These are phyloP conservation scores for Globisporangium lucens DNA, from an alignment of 352 stramenopile species.

Conservation along the genomic window DNA sequence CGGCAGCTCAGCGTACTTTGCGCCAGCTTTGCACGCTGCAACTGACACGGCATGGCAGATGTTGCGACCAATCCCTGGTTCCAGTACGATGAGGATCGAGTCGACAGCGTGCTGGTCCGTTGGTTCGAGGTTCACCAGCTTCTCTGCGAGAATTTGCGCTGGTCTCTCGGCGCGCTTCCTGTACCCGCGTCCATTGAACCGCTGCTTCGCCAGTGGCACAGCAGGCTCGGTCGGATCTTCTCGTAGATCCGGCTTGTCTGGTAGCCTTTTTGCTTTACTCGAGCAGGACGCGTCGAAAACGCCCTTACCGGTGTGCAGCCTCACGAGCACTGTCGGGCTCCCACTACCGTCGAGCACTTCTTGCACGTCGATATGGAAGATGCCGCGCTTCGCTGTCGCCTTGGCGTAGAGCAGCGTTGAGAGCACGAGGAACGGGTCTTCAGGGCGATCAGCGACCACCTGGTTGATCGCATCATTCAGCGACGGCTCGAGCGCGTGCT, in stretches of 20 bases:
- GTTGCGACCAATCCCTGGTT: constrained; percentile 48
- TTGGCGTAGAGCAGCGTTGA: constrained; percentile 55
- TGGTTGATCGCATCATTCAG: constrained; percentile 77
- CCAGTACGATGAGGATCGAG: constrained; percentile 30
- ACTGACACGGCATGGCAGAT: constrained; percentile 59
- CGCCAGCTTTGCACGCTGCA: constrained; percentile 58
- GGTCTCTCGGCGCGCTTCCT: constrained; percentile 28
- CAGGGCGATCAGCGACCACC: constrained; percentile 56
- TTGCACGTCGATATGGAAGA: constrained; percentile 60
- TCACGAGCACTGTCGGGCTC: constrained; percentile 42
- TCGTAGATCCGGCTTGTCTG: constrained; percentile 29
- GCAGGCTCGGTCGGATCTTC: constrained; percentile 22
- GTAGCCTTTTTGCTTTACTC: constrained; percentile 29
- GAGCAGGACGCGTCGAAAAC: constrained; percentile 57
- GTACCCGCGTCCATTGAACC: constrained; percentile 40
- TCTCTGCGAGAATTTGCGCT: constrained; percentile 35
- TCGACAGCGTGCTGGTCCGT: constrained; percentile 49
- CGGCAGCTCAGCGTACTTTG: constrained; percentile 50
- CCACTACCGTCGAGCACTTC: constrained; percentile 47
- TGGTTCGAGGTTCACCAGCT: constrained; percentile 39
- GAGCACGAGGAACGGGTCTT: constrained; percentile 70
- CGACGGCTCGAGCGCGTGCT: constrained; percentile 62
- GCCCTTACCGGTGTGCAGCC: constrained; percentile 65
- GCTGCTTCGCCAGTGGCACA: constrained; percentile 33
- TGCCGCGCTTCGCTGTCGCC: constrained; percentile 59